These are phyloP conservation scores for Boletellus ananiceps DNA, from an alignment of 768 basidiomycete species.

Conservation along the genomic window DNA sequence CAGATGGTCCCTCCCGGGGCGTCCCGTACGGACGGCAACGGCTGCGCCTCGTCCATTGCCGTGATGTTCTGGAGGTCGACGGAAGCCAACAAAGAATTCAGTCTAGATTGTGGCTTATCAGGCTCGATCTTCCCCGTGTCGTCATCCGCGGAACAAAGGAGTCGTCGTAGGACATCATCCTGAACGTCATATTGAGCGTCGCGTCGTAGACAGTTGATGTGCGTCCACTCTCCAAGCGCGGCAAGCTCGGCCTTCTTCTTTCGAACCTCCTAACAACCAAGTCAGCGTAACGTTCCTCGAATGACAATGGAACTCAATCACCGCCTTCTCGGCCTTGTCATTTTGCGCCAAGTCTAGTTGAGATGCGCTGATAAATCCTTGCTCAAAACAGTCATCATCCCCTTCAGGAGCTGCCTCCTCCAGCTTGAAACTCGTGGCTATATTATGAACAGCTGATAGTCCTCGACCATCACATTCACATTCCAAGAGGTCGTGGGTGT, in stretches of 20 bases:
- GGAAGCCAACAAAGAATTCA: slow-evolving; percentile 35
- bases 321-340: slow-evolving; percentile 50
- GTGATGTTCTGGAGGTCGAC: slow-evolving; percentile 46
- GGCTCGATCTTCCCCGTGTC: slow-evolving; percentile 10
- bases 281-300: slow-evolving; percentile 1
- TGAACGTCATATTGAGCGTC: slow-evolving; percentile 47
- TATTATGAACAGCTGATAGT: background rate
- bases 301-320: slow-evolving; percentile 27
- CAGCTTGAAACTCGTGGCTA: slow-evolving; percentile 9
- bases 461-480: slow-evolving; percentile 56
- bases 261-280: slow-evolving; percentile 47
- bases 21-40: slow-evolving; percentile 40
- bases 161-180: slow-evolving; percentile 58
- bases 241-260: slow-evolving; percentile 68
- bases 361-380: slow-evolving; percentile 63
- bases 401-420: slow-evolving; percentile 27
- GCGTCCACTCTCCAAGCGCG: slow-evolving; percentile 77
- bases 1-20: slow-evolving; percentile 66
- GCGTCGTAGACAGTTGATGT: slow-evolving; percentile 65
- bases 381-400: slow-evolving; percentile 28
- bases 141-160: slow-evolving; percentile 30
- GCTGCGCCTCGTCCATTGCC: slow-evolving; percentile 31
- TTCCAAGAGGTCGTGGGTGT: slow-evolving; percentile 88
- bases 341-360: slow-evolving; percentile 46
- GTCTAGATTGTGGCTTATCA: slow-evolving; percentile 22